Evolutionary conservation across 2,329 filamentous ascomycete species (phyloP).

Genomic region (Aspergillus fijiensis): DNA sequence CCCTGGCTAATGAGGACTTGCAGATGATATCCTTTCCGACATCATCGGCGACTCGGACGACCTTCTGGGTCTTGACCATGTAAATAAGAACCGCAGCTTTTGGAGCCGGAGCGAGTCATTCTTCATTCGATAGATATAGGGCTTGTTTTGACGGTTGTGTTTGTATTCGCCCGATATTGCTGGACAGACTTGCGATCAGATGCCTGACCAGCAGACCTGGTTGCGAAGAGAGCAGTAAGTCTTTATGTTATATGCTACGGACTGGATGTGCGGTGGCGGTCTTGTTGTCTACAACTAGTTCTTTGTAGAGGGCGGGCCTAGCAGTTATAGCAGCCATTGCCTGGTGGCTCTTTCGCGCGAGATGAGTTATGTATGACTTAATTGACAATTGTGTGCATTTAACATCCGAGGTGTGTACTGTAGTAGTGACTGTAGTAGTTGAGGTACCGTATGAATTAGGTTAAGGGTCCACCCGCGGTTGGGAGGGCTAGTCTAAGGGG

Average conservation of each 20-base stretch:
- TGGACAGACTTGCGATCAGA: constrained; percentile 5
- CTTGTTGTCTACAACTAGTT: not conserved
- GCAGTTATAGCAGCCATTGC: not conserved
- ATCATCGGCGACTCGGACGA: constrained; percentile 76
- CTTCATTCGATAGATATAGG: constrained; percentile 56
- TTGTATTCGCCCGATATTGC: constrained; percentile 2
- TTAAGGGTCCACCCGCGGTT: not conserved
- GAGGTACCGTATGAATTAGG: not conserved
- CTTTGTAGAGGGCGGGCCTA: constrained; percentile 5
- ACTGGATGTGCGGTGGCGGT: not conserved
- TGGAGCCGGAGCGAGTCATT: constrained; percentile 63
- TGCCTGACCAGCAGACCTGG: not conserved
- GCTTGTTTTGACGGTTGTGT: not conserved
- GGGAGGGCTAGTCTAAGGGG: not conserved
- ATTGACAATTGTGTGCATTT: not conserved
- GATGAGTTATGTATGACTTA: constrained; percentile 4
- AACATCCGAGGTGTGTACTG: too few relatives aligned
- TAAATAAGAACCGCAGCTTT: constrained; percentile 60
- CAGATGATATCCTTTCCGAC: constrained; percentile 50
- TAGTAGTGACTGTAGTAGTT: too few relatives aligned
- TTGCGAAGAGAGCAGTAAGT: constrained; percentile 6
- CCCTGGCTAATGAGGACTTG: constrained; percentile 11
- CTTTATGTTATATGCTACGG: constrained; percentile 1
- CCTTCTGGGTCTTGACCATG: constrained; percentile 67
- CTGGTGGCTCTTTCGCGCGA: not conserved